A percentile compares a stretch with the other conserved stretches of the same genome.
These are phyloP conservation scores for Cardiospermum halicacabum DNA, from an alignment of 345 rosid species.

Conservation along the genomic window DNA sequence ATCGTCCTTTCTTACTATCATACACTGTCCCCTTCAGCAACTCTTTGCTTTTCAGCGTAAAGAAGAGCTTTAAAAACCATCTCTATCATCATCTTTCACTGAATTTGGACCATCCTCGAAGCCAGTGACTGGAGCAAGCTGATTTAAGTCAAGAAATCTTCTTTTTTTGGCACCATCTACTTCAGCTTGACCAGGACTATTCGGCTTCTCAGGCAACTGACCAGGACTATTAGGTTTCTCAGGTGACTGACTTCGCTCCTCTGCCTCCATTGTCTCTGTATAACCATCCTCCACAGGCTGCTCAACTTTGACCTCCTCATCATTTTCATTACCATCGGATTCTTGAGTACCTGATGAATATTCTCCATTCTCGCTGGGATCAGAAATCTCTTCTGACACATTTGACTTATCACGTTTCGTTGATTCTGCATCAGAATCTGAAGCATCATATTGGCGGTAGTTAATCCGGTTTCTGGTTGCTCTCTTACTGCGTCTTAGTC, in stretches of 20 bases:
- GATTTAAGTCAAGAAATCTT: slow-evolving; percentile 84
- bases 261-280: slow-evolving; percentile 32
- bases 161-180: slow-evolving; percentile 45
- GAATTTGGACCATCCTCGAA: slow-evolving; percentile 85
- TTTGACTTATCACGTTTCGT: slow-evolving; percentile 45
- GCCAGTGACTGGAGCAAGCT: slow-evolving; percentile 91
- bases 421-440: slow-evolving; percentile 83
- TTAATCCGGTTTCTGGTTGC: slow-evolving; percentile 67
- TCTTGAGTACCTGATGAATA: slow-evolving; percentile 60
- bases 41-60: slow-evolving; percentile 24
- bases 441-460: slow-evolving; percentile 73
- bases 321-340: slow-evolving; percentile 48
- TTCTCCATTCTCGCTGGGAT: slow-evolving; percentile 54
- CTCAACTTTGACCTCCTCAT: slow-evolving; percentile 44
- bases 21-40: slow-evolving; percentile 35
- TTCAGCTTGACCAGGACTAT: slow-evolving; percentile 54
- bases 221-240: slow-evolving; percentile 42
- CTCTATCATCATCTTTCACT: slow-evolving; percentile 63
- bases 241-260: slow-evolving; percentile 38
- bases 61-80: slow-evolving; percentile 46
- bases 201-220: slow-evolving; percentile 40
- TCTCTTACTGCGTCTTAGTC: slow-evolving; percentile 95
- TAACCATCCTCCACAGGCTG: slow-evolving; percentile 38
- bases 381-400: slow-evolving; percentile 54
- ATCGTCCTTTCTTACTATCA: slow-evolving; percentile 22